Evolutionary conservation across 2,329 filamentous ascomycete genomes (phyloP), one percentile per base, ranked within the genome.

Genomic region (Chaetomiaceae sp.): DNA sequence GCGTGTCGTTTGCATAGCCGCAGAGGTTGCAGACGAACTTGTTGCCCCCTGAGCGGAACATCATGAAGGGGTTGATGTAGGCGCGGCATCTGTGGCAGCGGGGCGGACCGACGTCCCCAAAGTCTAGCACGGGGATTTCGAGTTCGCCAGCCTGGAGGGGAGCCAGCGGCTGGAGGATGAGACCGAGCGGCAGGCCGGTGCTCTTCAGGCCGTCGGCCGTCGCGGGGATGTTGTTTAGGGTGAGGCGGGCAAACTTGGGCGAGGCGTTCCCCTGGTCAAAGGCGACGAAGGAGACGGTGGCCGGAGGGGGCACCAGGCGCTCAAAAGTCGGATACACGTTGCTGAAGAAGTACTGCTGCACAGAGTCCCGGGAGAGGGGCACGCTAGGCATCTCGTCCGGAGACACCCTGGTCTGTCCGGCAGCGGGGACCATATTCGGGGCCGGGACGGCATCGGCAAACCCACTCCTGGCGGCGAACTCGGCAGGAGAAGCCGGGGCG

Each of bases 41-140:
- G 73, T 92, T 96, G 53, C 94, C 94, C 34, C 92, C 92, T 15
- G 88, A 87, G 55, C 88, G 83, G 78, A 99, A 99, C 67, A 91
- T 88, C 94, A 99, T 97, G 69, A 99, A 99, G 1, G 94, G 94
- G 67, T 99, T 99, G 73, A 99, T 95, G 72, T 99, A 99, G 14
- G 92, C 88, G 67, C 94, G 82, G 75, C 94, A 99, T 72, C 94
- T 81, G 64, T 89, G 84, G 72, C 94, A 99, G 69, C 94, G 83
- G 20, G 94, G 94, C 37, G 94, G 94, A 0, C 94, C 94, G 36
- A 75, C 74, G 38, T 96, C 91, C 45, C 94, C 94, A 77, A 97
- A 99, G 72, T 99, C 94, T 22, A 99, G 79, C 4, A 99, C 87
- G 0, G 94, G 94, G 51, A 99, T 86, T 1, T 90, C 83, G 45